phyloP scores from a whole-genome alignment of 768 basidiomycete species.

The Cystofilobasidium capitatum region DNA sequence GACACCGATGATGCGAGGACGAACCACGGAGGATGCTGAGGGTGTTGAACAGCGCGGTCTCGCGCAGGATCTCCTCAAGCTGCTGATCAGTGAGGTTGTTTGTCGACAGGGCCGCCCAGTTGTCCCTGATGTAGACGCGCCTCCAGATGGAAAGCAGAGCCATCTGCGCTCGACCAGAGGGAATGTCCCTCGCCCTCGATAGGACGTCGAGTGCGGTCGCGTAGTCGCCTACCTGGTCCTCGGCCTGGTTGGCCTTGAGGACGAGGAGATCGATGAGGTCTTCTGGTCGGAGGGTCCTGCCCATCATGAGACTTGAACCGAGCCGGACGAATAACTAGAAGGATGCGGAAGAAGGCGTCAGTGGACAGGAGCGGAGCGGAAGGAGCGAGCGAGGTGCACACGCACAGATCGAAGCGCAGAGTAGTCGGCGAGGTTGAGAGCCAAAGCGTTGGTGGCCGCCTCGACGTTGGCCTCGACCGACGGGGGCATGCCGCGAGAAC shows the following conservation, averaged over 20 bases:
- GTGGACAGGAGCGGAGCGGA: neutral
- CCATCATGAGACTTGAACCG: conserved; percentile 60
- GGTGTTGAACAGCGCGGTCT: conserved; percentile 65
- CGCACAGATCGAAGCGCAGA: conserved; percentile 50
- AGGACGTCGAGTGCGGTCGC: conserved; percentile 35
- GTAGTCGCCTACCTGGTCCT: conserved; percentile 50
- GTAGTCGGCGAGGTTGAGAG: conserved; percentile 44
- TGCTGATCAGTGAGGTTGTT: conserved; percentile 66
- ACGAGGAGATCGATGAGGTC: conserved; percentile 74
- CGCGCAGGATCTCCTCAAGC: conserved; percentile 58
- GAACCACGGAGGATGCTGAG: conserved; percentile 39
- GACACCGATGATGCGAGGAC: conserved; percentile 17
- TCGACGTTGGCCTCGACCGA: conserved; percentile 24
- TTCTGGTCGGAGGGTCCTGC: conserved; percentile 63
- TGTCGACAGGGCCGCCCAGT: conserved; percentile 73
- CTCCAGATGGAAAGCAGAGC: conserved; percentile 76
- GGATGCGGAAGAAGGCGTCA: neutral
- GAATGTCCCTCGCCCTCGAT: conserved; percentile 46
- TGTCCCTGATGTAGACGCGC: conserved; percentile 74
- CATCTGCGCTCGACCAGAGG: conserved; percentile 57
- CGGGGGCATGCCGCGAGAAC: conserved; percentile 9
- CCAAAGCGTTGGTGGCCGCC: conserved; percentile 44
- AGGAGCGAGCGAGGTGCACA: neutral
- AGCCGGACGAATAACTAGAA: conserved; percentile 60
- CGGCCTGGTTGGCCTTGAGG: conserved; percentile 62